Evolutionary conservation across 371 early-diverging fungal species (phyloP).

Genomic region (Syncephalis plumigaleata): DNA sequence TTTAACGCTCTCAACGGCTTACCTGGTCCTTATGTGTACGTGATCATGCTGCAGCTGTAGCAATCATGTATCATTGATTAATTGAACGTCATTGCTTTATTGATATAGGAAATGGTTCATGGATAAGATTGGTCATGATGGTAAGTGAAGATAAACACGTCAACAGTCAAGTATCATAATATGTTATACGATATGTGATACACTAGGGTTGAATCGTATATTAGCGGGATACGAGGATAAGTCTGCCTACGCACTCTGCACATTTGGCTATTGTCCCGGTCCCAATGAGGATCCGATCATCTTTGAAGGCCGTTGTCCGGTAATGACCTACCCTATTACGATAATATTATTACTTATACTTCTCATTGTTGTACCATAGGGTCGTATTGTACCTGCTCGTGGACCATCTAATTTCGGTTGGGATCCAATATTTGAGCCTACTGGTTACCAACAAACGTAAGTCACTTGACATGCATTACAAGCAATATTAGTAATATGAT

Average conservation of each 20-base stretch:
- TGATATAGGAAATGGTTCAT: constrained; percentile 83
- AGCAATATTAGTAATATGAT: no score
- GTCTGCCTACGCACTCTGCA: constrained; percentile 75
- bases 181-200: background rate
- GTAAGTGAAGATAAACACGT: no score
- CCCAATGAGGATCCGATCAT: constrained; percentile 77
- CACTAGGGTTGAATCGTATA: constrained; percentile 56
- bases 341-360: no score
- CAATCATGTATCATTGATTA: no score
- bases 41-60: no score
- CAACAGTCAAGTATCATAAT: no score
- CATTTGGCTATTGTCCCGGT: constrained; percentile 69
- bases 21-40: constrained; percentile 77
- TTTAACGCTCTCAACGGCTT: constrained; percentile 85
- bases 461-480: constrained; percentile 4
- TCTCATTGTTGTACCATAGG: no score
- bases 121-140: constrained; percentile 57
- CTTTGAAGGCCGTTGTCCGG: constrained; percentile 84
- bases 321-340: no score
- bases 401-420: constrained; percentile 83
- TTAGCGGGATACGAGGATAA: constrained; percentile 73
- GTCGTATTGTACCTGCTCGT: constrained; percentile 75
- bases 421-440: constrained; percentile 89
- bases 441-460: constrained; percentile 55
- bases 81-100: no score